Base-by-base conservation (phyloP, 1,284 basidiomycete genomes). In the Mrakiaceae sp. region DNA sequence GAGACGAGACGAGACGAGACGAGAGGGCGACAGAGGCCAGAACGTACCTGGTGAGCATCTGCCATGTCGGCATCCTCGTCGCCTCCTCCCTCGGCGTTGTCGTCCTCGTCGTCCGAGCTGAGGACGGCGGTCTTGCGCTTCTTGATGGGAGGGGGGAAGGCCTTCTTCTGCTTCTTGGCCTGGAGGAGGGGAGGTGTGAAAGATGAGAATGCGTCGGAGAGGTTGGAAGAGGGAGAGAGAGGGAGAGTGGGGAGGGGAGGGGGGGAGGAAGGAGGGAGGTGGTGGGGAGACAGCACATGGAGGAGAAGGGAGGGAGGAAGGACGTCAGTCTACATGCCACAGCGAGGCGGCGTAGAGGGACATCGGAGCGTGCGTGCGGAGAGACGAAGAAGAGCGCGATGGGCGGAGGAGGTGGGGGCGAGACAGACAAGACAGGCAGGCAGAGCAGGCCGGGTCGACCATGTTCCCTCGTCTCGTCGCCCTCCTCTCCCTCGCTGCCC, bases 101-200 rank as follows among this genome's bases (percentile, higher is more conserved):
- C 67, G 47, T 72, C 69, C n/a, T 69, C 68, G 16, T 71, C 70
- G 44, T 71, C 70, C 53, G 73, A 72, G 64, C 73, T 74, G 43
- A 72, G 70, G 8, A 74, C 63, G 16, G 65, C 72, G 10, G 73
- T 69, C 43, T 72, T 69, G 48, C 71, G 71, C 67, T 73, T 74
- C 67, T 70, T 72, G 48, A 65, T 64, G 0, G 68, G 68, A 14
- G 68, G 66, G 11, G 64, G 61, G 12, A 54, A 48, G 14, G 1
- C 2, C 39, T 63, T 63, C 55, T 66, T 66, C n/a, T 48, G 40
- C 58, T 63, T 63, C 65, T 66, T 66, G 51, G 58, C 9, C 65
- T 66, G 58, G 2, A 44, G 10, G 3, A 16, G 14, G 52, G 3
- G 5, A 57, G 1, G 14, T 2, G 3, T 12, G 43, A 7, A n/a